A percentile compares a stretch with the other conserved stretches of the same genome.
Conservation (phyloP, 169 alveolate species). For the Theileria orientalis region DNA sequence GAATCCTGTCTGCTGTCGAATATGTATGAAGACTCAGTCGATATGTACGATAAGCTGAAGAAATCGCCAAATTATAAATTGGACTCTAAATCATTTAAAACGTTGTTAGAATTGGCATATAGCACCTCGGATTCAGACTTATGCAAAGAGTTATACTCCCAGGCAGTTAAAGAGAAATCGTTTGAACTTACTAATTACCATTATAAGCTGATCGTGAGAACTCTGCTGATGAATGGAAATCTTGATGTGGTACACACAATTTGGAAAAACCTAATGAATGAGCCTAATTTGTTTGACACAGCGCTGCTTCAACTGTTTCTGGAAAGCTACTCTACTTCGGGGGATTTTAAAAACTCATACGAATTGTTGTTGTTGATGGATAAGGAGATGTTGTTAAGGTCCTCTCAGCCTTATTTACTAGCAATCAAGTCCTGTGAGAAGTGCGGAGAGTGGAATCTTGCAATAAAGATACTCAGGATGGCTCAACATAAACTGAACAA, state of each 20-base stretch:
- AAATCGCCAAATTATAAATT: not conserved
- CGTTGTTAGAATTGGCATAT: conserved; percentile 11
- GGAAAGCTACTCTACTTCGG: conserved; percentile 36
- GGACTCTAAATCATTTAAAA: conserved; percentile 1
- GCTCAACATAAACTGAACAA: conserved; percentile 10
- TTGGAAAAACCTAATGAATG: conserved; percentile 12
- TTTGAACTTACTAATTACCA: conserved; percentile 18
- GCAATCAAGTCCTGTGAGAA: conserved; percentile 49
- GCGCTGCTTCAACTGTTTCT: conserved; percentile 27
- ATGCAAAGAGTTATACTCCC: conserved; percentile 38
- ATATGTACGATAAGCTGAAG: conserved; percentile 34
- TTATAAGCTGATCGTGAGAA: conserved; percentile 41
- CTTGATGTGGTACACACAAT: conserved; percentile 27
- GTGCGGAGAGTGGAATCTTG: conserved; percentile 64
- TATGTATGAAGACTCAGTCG: conserved; percentile 40
- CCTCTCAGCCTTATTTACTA: conserved; percentile 24
- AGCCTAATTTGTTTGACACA: not conserved
- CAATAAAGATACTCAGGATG: conserved; percentile 48
- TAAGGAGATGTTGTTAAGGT: not conserved
- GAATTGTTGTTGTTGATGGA: conserved; percentile 39
- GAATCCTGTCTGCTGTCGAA: conserved; percentile 46
- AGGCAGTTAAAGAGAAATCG: conserved; percentile 7
- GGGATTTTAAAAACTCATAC: conserved; percentile 38
- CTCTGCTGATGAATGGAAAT: conserved; percentile 17
- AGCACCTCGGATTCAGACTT: conserved; percentile 5